Conservation (phyloP, 306 rosid genomes). For the Cicer arietinum region DNA sequence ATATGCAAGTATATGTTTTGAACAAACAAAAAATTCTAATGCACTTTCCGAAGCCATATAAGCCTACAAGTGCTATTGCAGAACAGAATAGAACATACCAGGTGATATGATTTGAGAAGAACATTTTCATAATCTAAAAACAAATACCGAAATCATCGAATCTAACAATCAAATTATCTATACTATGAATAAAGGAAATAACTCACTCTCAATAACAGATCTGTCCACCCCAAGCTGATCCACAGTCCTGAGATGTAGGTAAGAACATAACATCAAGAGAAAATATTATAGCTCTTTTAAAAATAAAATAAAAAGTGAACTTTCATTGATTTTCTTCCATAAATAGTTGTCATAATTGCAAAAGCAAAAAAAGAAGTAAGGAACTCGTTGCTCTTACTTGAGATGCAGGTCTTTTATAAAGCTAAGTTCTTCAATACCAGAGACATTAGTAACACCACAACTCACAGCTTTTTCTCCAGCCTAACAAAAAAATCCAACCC, state of each 20-base stretch:
- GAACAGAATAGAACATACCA: not conserved
- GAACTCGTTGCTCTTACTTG: conserved; percentile 54
- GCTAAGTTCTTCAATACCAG: conserved; percentile 72
- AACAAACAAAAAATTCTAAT: not conserved
- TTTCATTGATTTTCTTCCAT: conserved; percentile 8
- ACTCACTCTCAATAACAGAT: conserved; percentile 72
- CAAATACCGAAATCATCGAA: conserved; percentile 8
- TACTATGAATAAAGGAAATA: conserved; percentile 4
- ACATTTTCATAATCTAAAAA: not conserved
- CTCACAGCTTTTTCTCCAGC: conserved; percentile 97
- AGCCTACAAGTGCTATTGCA: conserved; percentile 7
- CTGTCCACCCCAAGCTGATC: conserved; percentile 76
- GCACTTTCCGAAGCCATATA: conserved; percentile 2
- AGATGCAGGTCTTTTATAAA: conserved; percentile 73
- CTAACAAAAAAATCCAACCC: conserved; percentile 47
- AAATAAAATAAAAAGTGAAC: not conserved
- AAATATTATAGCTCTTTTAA: not conserved
- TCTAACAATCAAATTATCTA: conserved; percentile 28
- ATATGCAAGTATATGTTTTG: conserved; percentile 1
- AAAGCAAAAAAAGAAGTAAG: conserved; percentile 4
- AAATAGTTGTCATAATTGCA: not conserved
- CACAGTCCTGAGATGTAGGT: conserved; percentile 55
- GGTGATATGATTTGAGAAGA: not conserved
- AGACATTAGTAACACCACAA: conserved; percentile 79
- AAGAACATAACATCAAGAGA: conserved; percentile 25